Evolutionary conservation across 352 stramenopile genomes (phyloP).

Genomic region (Phytophthora pistaciae): DNA sequence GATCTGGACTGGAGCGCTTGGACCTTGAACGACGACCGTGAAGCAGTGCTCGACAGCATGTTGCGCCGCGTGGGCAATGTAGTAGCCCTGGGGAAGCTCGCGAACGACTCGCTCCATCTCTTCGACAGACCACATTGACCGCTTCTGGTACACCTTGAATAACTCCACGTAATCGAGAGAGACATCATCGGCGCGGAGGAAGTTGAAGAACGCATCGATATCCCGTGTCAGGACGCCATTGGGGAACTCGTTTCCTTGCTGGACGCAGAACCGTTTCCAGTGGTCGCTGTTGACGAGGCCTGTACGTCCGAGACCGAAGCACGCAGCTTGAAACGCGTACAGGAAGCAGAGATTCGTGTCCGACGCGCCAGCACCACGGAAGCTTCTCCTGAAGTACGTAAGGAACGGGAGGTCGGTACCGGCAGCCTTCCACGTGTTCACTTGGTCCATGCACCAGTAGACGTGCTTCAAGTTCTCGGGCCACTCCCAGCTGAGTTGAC

Average conservation of each 20-base stretch:
- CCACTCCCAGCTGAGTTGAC: not conserved
- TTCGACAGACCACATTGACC: not conserved
- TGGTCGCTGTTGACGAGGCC: not conserved
- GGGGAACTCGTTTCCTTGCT: not conserved
- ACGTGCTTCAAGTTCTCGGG: not conserved
- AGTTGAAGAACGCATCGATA: constrained; percentile 16
- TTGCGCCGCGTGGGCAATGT: constrained; percentile 9
- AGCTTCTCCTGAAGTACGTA: not conserved
- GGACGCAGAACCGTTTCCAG: not conserved
- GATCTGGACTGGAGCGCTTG: not conserved
- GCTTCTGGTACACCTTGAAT: constrained; percentile 1
- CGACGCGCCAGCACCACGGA: not conserved
- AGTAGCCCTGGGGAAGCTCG: not conserved
- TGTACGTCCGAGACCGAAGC: not conserved
- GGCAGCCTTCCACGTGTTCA: not conserved
- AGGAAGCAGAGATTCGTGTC: not conserved
- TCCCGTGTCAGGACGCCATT: not conserved
- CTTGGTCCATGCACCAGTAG: not conserved
- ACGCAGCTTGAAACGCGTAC: not conserved
- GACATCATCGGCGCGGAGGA: not conserved
- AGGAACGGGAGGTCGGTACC: not conserved
- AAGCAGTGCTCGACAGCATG: constrained; percentile 2
- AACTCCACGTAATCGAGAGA: constrained; percentile 2
- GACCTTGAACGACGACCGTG: not conserved
- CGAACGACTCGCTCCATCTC: not conserved